Evolutionary conservation across 257 asterid species (phyloP).

Genomic region (Salvia hispanica): DNA sequence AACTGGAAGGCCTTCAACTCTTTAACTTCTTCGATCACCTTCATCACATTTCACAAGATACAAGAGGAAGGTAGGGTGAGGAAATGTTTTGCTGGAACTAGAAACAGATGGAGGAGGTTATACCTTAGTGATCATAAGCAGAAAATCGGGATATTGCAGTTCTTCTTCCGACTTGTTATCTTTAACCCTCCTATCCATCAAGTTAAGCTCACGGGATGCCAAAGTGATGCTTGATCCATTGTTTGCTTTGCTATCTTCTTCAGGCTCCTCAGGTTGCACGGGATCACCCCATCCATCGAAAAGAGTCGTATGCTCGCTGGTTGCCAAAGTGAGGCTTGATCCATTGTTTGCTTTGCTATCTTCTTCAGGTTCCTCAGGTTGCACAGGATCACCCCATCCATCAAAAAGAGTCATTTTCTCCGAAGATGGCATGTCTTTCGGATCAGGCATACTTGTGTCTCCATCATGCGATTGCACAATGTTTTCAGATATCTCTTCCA

Average conservation of each 20-base stretch:
- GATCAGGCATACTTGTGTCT: constrained; percentile 11
- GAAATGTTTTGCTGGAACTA: neutral
- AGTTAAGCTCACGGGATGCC: constrained; percentile 10
- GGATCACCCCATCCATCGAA: constrained; percentile 16
- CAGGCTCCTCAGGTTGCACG: constrained; percentile 25
- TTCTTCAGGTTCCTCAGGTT: constrained; percentile 28
- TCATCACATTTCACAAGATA: constrained; percentile 29
- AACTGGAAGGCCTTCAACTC: constrained; percentile 47
- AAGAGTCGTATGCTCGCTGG: neutral
- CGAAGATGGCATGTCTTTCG: neutral
- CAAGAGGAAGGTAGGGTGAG: constrained; percentile 16
- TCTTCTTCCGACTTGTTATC: constrained; percentile 21
- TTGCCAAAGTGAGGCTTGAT: neutral
- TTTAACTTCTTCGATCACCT: constrained; percentile 51
- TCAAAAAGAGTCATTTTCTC: constrained; percentile 7
- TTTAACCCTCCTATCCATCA: constrained; percentile 5
- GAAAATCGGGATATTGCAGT: constrained; percentile 21
- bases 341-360: constrained; percentile 10
- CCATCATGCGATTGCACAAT: constrained; percentile 28
- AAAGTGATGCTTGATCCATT: constrained; percentile 1
- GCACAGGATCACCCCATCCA: constrained; percentile 13
- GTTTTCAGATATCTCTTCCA: constrained; percentile 22
- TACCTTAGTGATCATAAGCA: constrained; percentile 42
- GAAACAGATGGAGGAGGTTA: constrained; percentile 24
- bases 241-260: constrained; percentile 1